Conservation (phyloP, 345 rosid genomes). For the Gossypium raimondii region DNA sequence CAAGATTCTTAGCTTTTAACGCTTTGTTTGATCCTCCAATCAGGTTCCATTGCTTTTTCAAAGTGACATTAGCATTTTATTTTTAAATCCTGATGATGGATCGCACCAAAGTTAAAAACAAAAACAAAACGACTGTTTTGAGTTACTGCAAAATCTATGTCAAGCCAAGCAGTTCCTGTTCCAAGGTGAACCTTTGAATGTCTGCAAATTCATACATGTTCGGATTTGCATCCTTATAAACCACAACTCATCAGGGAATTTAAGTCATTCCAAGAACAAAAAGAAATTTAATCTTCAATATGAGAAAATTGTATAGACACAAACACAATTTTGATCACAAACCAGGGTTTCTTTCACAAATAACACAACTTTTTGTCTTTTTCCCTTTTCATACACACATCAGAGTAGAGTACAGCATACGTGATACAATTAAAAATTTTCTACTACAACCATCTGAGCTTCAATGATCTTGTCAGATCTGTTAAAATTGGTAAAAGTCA, state of each 20-base stretch:
- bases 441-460: background rate
- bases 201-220: background rate
- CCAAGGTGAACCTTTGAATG: background rate
- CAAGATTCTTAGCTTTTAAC: background rate
- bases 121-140: background rate
- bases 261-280: background rate
- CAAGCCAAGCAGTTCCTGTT: background rate
- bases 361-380: background rate
- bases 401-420: conserved; percentile 1
- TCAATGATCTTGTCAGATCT: background rate
- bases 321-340: background rate
- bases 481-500: background rate
- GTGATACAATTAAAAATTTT: background rate
- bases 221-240: background rate
- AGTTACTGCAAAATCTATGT: background rate
- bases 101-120: background rate
- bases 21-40: background rate
- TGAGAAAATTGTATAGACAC: background rate
- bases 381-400: background rate
- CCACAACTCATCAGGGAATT: background rate
- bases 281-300: background rate
- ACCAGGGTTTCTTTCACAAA: conserved; percentile 1
- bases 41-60: background rate
- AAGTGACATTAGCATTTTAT: background rate
- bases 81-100: no score